phyloP scores from a whole-genome alignment of 805 yeast species.

The Schwanniomyces vanrijiae region DNA sequence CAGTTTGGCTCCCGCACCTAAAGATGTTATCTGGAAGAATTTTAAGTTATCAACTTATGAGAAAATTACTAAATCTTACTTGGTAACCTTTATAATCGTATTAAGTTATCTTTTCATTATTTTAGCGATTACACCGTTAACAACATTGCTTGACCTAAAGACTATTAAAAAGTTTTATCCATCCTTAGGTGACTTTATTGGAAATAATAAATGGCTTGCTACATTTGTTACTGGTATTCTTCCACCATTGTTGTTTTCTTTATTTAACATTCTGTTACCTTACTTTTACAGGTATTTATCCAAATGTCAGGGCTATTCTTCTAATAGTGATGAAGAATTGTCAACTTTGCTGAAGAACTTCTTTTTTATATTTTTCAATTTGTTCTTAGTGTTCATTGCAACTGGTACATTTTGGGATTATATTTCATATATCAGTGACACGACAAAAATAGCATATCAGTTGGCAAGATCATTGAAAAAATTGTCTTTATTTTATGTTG shows the following conservation, averaged over 20 bases:
- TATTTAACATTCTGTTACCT: constrained; percentile 53
- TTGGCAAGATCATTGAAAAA: constrained; percentile 53
- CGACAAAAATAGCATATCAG: constrained; percentile 57
- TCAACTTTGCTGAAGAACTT: constrained; percentile 59
- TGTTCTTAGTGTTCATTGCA: constrained; percentile 60
- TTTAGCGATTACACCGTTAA: constrained; percentile 55
- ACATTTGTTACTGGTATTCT: constrained; percentile 61
- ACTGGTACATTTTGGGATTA: constrained; percentile 64
- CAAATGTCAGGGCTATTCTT: constrained; percentile 50
- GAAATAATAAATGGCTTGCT: constrained; percentile 50
- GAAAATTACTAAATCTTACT: constrained; percentile 37
- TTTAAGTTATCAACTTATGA: constrained; percentile 41
- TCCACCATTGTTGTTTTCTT: constrained; percentile 59
- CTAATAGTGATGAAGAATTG: constrained; percentile 59
- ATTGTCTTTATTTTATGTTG: constrained; percentile 54
- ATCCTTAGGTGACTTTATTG: constrained; percentile 51
- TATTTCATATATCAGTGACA: constrained; percentile 55
- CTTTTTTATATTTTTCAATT: constrained; percentile 58
- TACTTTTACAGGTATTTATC: constrained; percentile 55
- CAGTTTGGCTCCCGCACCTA: constrained; percentile 47
- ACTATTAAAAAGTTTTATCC: constrained; percentile 61
- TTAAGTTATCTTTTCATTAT: constrained; percentile 52
- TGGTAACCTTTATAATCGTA: constrained; percentile 44
- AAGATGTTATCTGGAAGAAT: constrained; percentile 47
- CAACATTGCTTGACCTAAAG: constrained; percentile 56